These are phyloP conservation scores for Zostera marina DNA, from an alignment of 116 monocot species.

Conservation along the genomic window DNA sequence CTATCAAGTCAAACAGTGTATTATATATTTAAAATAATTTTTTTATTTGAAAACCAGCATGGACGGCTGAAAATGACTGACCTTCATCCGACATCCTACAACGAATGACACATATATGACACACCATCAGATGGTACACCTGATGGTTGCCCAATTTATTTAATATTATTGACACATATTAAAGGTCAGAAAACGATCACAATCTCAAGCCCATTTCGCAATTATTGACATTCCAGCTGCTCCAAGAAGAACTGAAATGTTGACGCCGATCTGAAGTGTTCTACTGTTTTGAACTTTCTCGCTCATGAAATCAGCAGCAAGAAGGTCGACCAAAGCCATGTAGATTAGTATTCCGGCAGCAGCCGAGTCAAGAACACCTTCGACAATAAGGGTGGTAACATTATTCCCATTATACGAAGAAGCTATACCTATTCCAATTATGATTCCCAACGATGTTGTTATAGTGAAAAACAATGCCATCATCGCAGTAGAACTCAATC, in stretches of 20 bases:
- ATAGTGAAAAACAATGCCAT: neutral
- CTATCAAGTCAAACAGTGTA: too few relatives aligned
- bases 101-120: too few relatives aligned
- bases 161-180: too few relatives aligned
- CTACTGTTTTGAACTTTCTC: constrained; percentile 11
- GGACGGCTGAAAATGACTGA: too few relatives aligned
- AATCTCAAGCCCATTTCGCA: too few relatives aligned
- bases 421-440: neutral
- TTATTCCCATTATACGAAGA: constrained; percentile 4
- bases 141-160: too few relatives aligned
- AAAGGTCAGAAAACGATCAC: too few relatives aligned
- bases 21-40: too few relatives aligned
- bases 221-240: constrained; percentile 1
- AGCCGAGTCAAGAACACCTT: constrained; percentile 19
- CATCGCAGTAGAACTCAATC: neutral
- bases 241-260: neutral
- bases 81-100: too few relatives aligned
- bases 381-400: constrained; percentile 15
- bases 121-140: too few relatives aligned
- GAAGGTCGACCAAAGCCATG: constrained; percentile 29
- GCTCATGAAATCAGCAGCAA: constrained; percentile 27
- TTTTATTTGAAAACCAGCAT: too few relatives aligned
- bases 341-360: constrained; percentile 31
- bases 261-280: neutral
- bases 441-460: neutral